phyloP scores from a whole-genome alignment of 2,329 filamentous ascomycete genomes.

The Trichoderma endophyticum region DNA sequence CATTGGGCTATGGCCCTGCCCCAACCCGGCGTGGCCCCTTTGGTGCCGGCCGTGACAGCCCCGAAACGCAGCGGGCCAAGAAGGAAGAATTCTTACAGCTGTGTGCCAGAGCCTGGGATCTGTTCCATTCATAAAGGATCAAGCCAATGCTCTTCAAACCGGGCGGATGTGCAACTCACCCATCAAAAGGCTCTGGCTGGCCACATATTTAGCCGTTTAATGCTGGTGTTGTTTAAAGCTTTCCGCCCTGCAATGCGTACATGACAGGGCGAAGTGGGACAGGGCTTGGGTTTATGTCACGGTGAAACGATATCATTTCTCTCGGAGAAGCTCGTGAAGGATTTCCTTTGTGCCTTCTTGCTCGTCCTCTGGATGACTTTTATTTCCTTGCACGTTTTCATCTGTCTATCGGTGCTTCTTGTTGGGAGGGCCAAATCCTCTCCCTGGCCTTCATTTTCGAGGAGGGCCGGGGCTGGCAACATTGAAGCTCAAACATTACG shows the following conservation, averaged over 20 bases:
- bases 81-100: constrained; percentile 87
- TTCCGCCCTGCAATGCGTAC: not conserved
- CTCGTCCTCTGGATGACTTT: not conserved
- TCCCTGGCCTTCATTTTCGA: not conserved
- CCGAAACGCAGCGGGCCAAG: constrained; percentile 79
- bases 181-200: not conserved
- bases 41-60: constrained; percentile 76
- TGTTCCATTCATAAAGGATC: constrained; percentile 80
- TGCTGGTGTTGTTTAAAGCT: not conserved
- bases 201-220: not conserved
- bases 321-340: not conserved
- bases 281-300: not conserved
- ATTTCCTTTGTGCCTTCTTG: not conserved
- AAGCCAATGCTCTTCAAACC: not conserved
- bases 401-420: constrained; percentile 12
- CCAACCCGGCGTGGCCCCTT: constrained; percentile 65
- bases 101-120: constrained; percentile 89
- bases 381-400: not conserved
- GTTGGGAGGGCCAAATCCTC: constrained; percentile 14
- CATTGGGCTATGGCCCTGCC: constrained; percentile 70
- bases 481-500: not conserved
- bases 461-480: constrained; percentile 14
- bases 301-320: constrained; percentile 2
- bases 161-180: not conserved
- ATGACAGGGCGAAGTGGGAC: not conserved